Evolutionary conservation across 129 eudicot species (phyloP).

Genomic region (Rutidosis leptorrhynchoides): DNA sequence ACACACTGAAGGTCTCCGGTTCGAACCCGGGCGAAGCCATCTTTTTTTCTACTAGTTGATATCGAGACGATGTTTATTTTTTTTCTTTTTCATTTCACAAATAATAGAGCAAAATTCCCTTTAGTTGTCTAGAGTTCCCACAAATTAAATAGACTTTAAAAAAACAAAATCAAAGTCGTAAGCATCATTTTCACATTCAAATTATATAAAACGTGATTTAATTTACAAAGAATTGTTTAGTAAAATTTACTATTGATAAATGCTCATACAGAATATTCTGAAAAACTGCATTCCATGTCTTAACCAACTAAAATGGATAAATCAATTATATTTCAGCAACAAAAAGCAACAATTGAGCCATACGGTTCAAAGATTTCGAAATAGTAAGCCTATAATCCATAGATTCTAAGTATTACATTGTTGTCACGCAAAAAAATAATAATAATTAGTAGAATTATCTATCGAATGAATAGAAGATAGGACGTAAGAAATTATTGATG

Average conservation of each 20-base stretch:
- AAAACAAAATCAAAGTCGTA: too few relatives aligned
- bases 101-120: neutral
- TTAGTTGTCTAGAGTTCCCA: too few relatives aligned
- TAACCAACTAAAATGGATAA: neutral
- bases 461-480: neutral
- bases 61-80: too few relatives aligned
- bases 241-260: too few relatives aligned
- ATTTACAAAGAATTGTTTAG: too few relatives aligned
- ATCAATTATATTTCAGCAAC: neutral
- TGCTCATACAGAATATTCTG: neutral
- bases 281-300: neutral
- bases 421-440: neutral
- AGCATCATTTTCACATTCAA: neutral
- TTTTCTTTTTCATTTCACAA: too few relatives aligned
- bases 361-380: neutral
- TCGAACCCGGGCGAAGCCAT: slow-evolving; percentile 78
- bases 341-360: neutral
- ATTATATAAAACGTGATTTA: neutral
- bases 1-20: slow-evolving; percentile 95
- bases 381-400: neutral
- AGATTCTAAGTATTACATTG: neutral
- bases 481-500: neutral
- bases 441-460: neutral
- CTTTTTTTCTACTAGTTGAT: neutral
- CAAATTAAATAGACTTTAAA: neutral